These are phyloP conservation scores for Trifolium subterraneum DNA, from an alignment of 306 rosid genomes.

Conservation along the genomic window DNA sequence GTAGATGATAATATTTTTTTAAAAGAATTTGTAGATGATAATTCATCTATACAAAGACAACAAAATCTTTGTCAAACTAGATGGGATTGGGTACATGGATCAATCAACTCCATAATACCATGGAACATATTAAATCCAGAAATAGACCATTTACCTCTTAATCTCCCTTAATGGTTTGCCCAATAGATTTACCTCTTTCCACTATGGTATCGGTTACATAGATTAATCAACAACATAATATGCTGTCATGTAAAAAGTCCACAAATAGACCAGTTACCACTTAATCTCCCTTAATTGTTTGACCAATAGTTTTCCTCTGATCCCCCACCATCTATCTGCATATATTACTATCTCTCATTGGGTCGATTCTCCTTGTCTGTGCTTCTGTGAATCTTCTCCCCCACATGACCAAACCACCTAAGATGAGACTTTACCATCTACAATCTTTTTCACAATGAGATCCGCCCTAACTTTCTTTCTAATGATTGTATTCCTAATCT, in stretches of 20 bases:
- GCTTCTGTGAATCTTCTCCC: not conserved
- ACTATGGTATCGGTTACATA: not conserved
- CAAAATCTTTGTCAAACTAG: not conserved
- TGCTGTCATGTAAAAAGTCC: not conserved
- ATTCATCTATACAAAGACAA: not conserved
- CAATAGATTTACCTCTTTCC: not conserved
- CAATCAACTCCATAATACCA: not conserved
- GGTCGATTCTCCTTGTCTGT: not conserved
- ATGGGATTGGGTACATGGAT: not conserved
- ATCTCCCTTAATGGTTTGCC: not conserved
- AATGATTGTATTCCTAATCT: not conserved
- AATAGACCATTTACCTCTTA: not conserved
- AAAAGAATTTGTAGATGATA: no score
- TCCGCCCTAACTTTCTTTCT: not conserved
- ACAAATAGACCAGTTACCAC: not conserved
- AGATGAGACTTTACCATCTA: not conserved
- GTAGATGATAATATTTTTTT: not conserved
- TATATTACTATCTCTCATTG: not conserved
- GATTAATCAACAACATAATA: not conserved
- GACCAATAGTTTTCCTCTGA: not conserved
- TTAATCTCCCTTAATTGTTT: not conserved
- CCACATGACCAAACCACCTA: not conserved
- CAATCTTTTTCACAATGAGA: not conserved
- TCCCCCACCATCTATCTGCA: not conserved
- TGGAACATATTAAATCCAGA: not conserved